These are phyloP conservation scores for Kodamaea nitidulidarum DNA, from an alignment of 805 yeast genomes.

Conservation along the genomic window DNA sequence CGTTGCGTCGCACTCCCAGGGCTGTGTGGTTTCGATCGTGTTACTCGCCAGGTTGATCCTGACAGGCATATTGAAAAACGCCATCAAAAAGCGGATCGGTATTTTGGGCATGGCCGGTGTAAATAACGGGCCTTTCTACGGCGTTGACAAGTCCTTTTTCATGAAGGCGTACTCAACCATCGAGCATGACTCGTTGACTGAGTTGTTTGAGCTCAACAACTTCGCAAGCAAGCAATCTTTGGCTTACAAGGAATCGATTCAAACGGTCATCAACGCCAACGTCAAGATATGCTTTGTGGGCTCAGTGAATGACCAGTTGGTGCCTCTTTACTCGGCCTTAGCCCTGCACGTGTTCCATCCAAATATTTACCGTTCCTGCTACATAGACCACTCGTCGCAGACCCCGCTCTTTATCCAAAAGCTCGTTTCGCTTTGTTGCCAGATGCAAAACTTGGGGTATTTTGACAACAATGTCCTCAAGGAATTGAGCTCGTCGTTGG, in stretches of 20 bases:
- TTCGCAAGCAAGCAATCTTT: constrained; percentile 68
- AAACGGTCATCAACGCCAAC: constrained; percentile 60
- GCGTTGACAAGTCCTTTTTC: constrained; percentile 77
- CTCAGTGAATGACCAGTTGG: constrained; percentile 88
- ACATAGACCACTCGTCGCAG: constrained; percentile 75
- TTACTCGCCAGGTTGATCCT: constrained; percentile 70
- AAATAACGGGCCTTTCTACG: constrained; percentile 90
- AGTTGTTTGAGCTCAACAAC: constrained; percentile 83
- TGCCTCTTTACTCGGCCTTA: constrained; percentile 84
- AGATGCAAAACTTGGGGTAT: constrained; percentile 68
- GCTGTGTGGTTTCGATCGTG: constrained; percentile 85
- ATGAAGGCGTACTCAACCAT: constrained; percentile 87
- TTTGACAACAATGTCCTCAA: constrained; percentile 83
- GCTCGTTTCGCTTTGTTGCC: constrained; percentile 69
- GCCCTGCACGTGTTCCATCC: constrained; percentile 86
- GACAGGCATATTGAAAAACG: constrained; percentile 42
- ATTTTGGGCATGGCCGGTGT: constrained; percentile 94
- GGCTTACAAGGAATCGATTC: constrained; percentile 63
- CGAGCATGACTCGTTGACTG: constrained; percentile 82
- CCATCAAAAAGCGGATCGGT: constrained; percentile 50
- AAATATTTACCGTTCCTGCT: constrained; percentile 82
- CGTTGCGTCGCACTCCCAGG: constrained; percentile 94
- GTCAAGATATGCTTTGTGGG: constrained; percentile 82
- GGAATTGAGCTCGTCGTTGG: constrained; percentile 68
- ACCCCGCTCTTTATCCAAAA: constrained; percentile 77